These are phyloP conservation scores for Hanseniaspora gamundiae DNA, from an alignment of 1,139 yeast genomes.

Conservation along the genomic window DNA sequence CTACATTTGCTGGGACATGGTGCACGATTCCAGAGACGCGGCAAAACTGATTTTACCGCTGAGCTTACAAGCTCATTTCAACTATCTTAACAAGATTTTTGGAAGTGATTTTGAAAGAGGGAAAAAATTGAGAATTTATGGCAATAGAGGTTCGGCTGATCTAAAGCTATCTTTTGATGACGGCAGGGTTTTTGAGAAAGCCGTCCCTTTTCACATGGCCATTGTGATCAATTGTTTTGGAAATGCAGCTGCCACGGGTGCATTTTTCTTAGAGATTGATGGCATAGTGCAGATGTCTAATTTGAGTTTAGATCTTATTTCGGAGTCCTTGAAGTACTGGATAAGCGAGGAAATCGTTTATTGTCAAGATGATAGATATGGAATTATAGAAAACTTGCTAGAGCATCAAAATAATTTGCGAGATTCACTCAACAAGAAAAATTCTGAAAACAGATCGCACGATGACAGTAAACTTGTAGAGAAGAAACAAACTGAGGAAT, in stretches of 20 bases:
- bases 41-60: constrained; percentile 7
- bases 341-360: constrained; percentile 35
- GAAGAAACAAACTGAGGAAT: constrained; percentile 5
- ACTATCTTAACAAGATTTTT: constrained; percentile 33
- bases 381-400: constrained; percentile 15
- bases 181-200: constrained; percentile 27
- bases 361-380: constrained; percentile 26
- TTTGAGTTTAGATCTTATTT: constrained; percentile 19
- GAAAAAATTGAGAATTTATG: constrained; percentile 45
- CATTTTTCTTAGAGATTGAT: constrained; percentile 17
- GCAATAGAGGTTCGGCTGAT: constrained; percentile 51
- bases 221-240: constrained; percentile 1
- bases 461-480: no score
- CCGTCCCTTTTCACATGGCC: constrained; percentile 33
- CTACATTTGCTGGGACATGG: constrained; percentile 18
- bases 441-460: constrained; percentile 2
- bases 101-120: constrained; percentile 36
- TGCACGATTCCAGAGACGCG: constrained; percentile 2
- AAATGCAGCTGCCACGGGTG: background rate
- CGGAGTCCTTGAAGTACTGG: constrained; percentile 44
- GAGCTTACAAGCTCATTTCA: constrained; percentile 24
- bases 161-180: constrained; percentile 45
- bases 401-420: background rate
- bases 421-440: background rate
- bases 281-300: constrained; percentile 22